These are phyloP conservation scores for Metschnikowia hibisci DNA, from an alignment of 805 yeast genomes.

Conservation along the genomic window DNA sequence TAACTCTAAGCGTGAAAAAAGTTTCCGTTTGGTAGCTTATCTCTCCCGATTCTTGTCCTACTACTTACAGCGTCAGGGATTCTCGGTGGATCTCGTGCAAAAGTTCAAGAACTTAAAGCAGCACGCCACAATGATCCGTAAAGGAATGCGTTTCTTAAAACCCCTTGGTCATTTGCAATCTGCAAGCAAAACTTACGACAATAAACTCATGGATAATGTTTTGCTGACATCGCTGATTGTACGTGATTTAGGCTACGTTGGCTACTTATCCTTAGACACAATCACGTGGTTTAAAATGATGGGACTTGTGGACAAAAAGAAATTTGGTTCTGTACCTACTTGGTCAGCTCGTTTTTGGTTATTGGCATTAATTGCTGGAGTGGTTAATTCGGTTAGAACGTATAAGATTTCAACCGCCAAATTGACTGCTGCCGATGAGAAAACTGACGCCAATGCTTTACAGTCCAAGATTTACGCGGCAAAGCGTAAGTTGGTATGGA, in stretches of 20 bases:
- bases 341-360: constrained; percentile 76
- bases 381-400: constrained; percentile 56
- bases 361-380: constrained; percentile 59
- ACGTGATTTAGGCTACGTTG: constrained; percentile 59
- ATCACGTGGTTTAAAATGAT: constrained; percentile 57
- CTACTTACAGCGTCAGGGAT: constrained; percentile 56
- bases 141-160: constrained; percentile 79
- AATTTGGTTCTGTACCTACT: constrained; percentile 48
- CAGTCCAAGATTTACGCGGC: constrained; percentile 45
- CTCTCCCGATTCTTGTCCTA: constrained; percentile 68
- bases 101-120: constrained; percentile 54
- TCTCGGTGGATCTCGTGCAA: constrained; percentile 42
- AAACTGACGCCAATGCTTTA: constrained; percentile 34
- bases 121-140: constrained; percentile 68
- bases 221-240: constrained; percentile 49
- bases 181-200: constrained; percentile 64
- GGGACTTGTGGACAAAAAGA: constrained; percentile 49
- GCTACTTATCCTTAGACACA: constrained; percentile 61
- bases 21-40: constrained; percentile 76
- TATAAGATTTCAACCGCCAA: constrained; percentile 43
- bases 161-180: constrained; percentile 69
- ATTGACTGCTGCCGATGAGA: constrained; percentile 25
- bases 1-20: constrained; percentile 75
- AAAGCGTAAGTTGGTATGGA: constrained; percentile 68
- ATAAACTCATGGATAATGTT: constrained; percentile 63